Evolutionary conservation across 2,329 filamentous ascomycete genomes (phyloP), one percentile per base, ranked within the genome.

Genomic region (Fusarium duplospermum): DNA sequence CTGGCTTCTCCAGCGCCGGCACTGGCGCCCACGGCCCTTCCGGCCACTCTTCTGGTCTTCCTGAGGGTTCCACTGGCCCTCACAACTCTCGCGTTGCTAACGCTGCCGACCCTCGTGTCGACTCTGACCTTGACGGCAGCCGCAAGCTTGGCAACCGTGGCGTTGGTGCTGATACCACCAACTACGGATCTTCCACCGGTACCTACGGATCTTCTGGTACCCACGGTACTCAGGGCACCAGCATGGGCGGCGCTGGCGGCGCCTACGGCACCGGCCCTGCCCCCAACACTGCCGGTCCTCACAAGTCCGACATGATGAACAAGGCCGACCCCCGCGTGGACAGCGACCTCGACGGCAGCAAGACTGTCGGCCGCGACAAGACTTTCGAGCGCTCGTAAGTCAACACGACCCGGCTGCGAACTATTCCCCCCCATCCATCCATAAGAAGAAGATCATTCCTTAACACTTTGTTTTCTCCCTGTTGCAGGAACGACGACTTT

Each of bases 301-400:
- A 90, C 79, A 76, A 75, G 66, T 85, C 84, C 3, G 83, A 87
- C 67, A 11, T 85, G 18, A 74, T 82, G 24, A 90, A 90, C 83
- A 88, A 88, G 76, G 50, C 79, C 3, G 89, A 90, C 66, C 88
- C 88, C 16, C 82, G 87, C 10, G 84, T 89, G 36, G 88, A 90
- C 75, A 87, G 85, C 10, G 85, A 90, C 76, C 83, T 87, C 22
- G 86, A 87, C 65, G 80, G 82, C 54, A 81, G 80, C 75, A 77
- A 77, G 64, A 84, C 89, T 0, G 22, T 87, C 7, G 89, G 89
- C 35, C 84, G 87, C 57, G 84, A 90, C 80, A 89, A 87, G 80
- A 85, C 82, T 71, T 84, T 81, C 78, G 72, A 78, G 24, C 80
- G 80, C 73, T 80, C 82, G 79, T 85, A 82, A 83, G 81, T 79